A percentile compares a stretch with the other conserved stretches of the same genome.
Evolutionary conservation across 345 rosid species (phyloP).

Genomic region (Lumnitzera racemosa): DNA sequence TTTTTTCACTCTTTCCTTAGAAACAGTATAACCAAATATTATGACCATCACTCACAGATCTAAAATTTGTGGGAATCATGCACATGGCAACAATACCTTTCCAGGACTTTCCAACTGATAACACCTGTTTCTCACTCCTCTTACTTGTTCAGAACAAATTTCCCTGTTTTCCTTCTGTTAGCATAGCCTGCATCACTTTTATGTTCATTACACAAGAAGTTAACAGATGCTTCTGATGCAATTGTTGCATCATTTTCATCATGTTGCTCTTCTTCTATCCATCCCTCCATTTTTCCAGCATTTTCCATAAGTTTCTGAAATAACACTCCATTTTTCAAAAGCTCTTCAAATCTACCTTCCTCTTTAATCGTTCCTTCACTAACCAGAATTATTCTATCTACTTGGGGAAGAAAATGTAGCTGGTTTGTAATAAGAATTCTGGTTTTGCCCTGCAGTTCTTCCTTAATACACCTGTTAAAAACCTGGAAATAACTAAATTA

Average conservation of each 20-base stretch:
- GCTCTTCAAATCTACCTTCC: constrained; percentile 84
- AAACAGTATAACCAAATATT: too few relatives aligned
- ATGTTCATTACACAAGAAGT: constrained; percentile 15
- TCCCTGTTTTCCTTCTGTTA: constrained; percentile 48
- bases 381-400: constrained; percentile 69
- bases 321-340: constrained; percentile 55
- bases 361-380: constrained; percentile 74
- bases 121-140: constrained; percentile 96
- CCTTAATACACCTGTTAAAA: constrained; percentile 78
- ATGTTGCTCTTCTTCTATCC: constrained; percentile 28
- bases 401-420: constrained; percentile 90
- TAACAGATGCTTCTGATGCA: constrained; percentile 30
- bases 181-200: constrained; percentile 15
- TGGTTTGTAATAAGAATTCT: constrained; percentile 93
- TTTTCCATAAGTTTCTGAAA: constrained; percentile 92
- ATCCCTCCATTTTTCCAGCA: constrained; percentile 89
- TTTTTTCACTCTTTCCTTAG: too few relatives aligned
- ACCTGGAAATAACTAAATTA: constrained; percentile 38
- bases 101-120: constrained; percentile 73
- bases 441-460: constrained; percentile 69
- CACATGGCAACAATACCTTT: constrained; percentile 36
- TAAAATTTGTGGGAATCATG: too few relatives aligned
- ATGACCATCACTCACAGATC: too few relatives aligned
- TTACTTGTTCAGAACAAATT: constrained; percentile 75
- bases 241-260: constrained; percentile 21